phyloP scores from a whole-genome alignment of 1,284 basidiomycete species.

The Sanghuangporus baumii region DNA sequence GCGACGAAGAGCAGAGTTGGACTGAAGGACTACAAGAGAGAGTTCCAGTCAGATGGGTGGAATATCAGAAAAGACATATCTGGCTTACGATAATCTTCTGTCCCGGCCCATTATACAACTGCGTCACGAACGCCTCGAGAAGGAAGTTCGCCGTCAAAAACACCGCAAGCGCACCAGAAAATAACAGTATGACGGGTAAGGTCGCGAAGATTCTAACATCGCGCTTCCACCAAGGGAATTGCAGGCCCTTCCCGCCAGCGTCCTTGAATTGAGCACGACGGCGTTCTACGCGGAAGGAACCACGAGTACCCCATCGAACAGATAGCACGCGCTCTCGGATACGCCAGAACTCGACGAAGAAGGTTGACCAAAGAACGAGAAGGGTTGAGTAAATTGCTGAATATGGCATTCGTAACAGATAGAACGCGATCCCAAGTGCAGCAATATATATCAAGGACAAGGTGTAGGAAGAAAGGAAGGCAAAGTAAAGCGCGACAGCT shows the following conservation, averaged over 20 bases:
- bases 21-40: constrained; percentile 51
- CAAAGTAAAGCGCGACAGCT: constrained; percentile 86
- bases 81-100: constrained; percentile 66
- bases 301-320: constrained; percentile 74
- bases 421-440: constrained; percentile 52
- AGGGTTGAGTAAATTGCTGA: constrained; percentile 74
- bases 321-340: constrained; percentile 77
- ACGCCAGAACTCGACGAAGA: constrained; percentile 89
- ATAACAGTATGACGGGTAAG: constrained; percentile 75
- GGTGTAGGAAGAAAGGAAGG: constrained; percentile 83
- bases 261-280: constrained; percentile 62
- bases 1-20: constrained; percentile 84
- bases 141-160: constrained; percentile 80
- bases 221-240: constrained; percentile 65
- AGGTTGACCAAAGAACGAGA: constrained; percentile 74
- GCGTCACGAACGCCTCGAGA: constrained; percentile 82
- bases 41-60: neutral
- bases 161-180: constrained; percentile 64
- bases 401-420: constrained; percentile 65
- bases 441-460: constrained; percentile 69
- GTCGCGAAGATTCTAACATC: constrained; percentile 73
- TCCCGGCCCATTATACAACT: constrained; percentile 84
- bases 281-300: constrained; percentile 73
- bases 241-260: constrained; percentile 23
- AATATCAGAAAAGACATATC: neutral